Conservation (phyloP, 2,329 filamentous ascomycete genomes). For the Trichoderma polysporum region DNA sequence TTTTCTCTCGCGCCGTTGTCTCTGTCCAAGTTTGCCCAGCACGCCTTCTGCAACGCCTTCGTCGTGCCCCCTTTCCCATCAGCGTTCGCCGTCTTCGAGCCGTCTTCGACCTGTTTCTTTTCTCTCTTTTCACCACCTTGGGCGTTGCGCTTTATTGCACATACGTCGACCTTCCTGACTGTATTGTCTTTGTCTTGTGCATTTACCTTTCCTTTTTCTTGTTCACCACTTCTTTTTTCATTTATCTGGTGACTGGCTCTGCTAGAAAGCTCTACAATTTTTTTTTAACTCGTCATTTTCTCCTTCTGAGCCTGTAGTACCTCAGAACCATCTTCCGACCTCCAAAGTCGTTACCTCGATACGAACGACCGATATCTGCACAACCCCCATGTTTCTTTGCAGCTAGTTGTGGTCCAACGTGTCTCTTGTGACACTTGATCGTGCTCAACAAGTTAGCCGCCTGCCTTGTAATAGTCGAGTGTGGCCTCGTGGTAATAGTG, state of each 20-base stretch:
- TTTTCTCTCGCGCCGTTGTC: conserved; percentile 26
- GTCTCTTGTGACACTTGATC: conserved; percentile 35
- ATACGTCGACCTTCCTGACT: conserved; percentile 29
- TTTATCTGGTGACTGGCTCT: conserved; percentile 26
- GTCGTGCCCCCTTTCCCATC: conserved; percentile 36
- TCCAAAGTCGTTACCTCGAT: conserved; percentile 22
- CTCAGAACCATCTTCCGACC: conserved; percentile 23
- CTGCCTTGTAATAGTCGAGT: conserved; percentile 29
- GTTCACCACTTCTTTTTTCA: conserved; percentile 29
- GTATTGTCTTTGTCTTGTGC: conserved; percentile 27
- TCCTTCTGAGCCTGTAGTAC: conserved; percentile 32
- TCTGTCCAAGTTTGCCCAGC: conserved; percentile 25
- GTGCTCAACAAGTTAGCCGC: conserved; percentile 25
- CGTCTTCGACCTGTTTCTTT: conserved; percentile 23
- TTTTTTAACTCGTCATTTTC: conserved; percentile 29
- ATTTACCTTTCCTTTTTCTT: conserved; percentile 32
- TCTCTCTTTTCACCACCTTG: conserved; percentile 27
- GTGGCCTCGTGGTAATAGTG: conserved; percentile 48
- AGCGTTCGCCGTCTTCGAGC: conserved; percentile 28
- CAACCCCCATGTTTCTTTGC: conserved; percentile 35
- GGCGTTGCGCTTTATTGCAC: conserved; percentile 30
- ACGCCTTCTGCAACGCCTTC: conserved; percentile 23
- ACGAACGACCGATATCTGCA: conserved; percentile 26
- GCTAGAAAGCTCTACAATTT: conserved; percentile 28
- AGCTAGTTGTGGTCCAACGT: conserved; percentile 34